Conservation (phyloP, 108 stramenopile genomes). For the Conticribra weissflogii region DNA sequence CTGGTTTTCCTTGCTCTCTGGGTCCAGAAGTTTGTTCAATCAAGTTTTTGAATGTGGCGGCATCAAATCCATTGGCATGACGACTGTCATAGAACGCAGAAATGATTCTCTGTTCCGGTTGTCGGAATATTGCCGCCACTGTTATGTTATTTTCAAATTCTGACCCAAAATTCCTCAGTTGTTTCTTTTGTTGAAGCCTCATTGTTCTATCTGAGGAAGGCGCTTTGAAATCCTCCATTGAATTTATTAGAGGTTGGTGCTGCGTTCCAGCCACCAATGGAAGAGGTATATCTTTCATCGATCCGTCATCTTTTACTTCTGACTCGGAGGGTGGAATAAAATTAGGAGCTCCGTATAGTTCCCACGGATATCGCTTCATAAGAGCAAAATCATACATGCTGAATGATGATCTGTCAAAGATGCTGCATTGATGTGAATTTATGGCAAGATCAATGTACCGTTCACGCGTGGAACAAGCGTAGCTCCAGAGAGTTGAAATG, state of each 20-base stretch:
- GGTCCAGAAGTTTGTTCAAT: background rate
- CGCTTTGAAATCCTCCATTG: constrained; percentile 1
- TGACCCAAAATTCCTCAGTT: constrained; percentile 24
- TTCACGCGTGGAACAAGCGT: constrained; percentile 22
- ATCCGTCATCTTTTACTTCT: background rate
- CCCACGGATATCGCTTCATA: constrained; percentile 56
- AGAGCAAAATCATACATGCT: constrained; percentile 54
- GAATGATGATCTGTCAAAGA: constrained; percentile 1
- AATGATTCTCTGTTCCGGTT: constrained; percentile 49
- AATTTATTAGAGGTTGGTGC: constrained; percentile 31
- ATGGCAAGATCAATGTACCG: constrained; percentile 48
- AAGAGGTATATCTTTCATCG: constrained; percentile 25
- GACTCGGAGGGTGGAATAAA: constrained; percentile 21
- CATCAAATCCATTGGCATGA: constrained; percentile 37
- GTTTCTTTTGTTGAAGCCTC: constrained; percentile 4
- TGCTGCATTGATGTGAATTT: constrained; percentile 28
- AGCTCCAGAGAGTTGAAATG: constrained; percentile 45
- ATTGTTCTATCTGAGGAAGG: constrained; percentile 10
- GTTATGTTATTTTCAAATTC: constrained; percentile 45
- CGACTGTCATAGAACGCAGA: constrained; percentile 40
- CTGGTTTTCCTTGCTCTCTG: background rate
- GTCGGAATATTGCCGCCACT: constrained; percentile 46
- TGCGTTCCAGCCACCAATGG: constrained; percentile 51
- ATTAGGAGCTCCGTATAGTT: constrained; percentile 48
- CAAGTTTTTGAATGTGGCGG: constrained; percentile 2